Conservation (phyloP, 805 yeast species). For the Candida coquimbonensis region DNA sequence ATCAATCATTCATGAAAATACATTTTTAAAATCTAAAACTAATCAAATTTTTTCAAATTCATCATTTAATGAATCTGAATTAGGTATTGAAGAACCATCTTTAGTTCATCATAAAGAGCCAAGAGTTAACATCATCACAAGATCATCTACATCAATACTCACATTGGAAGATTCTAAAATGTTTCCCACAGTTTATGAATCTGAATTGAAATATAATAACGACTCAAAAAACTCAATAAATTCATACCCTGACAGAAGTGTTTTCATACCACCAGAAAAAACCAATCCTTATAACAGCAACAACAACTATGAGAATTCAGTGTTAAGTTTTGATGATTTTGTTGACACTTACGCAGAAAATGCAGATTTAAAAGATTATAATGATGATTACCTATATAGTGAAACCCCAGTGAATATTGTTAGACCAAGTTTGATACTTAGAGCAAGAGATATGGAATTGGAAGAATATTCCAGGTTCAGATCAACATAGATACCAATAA, state of each 20-base stretch:
- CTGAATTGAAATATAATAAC: background rate
- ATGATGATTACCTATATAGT: background rate
- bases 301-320: too few species aligned
- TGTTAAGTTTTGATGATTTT: background rate
- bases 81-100: conserved; percentile 3
- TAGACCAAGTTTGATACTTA: conserved; percentile 15
- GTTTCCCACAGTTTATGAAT: too few species aligned
- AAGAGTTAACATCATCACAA: background rate
- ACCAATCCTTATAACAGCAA: too few species aligned
- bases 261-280: background rate
- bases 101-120: conserved; percentile 1
- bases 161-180: too few species aligned
- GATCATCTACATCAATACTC: background rate
- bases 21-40: too few species aligned
- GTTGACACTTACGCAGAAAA: background rate
- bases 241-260: background rate
- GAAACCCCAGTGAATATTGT: background rate
- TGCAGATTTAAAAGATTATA: background rate
- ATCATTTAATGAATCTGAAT: too few species aligned
- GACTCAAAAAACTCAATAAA: background rate
- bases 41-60: too few species aligned
- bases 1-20: background rate
- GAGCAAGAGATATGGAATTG: conserved; percentile 19
- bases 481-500: too few species aligned
- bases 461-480: conserved; percentile 17